phyloP scores from a whole-genome alignment of 257 asterid species.

The Ballota nigra region DNA sequence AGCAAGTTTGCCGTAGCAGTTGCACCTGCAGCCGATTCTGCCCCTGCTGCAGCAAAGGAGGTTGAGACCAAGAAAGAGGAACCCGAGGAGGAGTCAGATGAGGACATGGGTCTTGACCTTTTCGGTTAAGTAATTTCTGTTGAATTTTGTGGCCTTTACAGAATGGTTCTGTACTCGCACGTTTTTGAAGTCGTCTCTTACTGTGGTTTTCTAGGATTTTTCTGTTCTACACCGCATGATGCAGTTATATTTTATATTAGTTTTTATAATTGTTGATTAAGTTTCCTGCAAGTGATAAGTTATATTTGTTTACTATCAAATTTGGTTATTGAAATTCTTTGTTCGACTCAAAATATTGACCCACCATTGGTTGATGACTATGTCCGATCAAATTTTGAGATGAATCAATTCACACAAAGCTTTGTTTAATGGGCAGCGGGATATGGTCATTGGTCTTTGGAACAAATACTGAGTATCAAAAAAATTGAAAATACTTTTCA shows the following conservation, averaged over 20 bases:
- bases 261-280: background rate
- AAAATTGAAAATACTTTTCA: too few relatives aligned
- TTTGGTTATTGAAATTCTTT: too few relatives aligned
- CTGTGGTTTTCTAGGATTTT: background rate
- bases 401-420: too few relatives aligned
- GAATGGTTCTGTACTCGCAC: background rate
- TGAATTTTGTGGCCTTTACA: background rate
- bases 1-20: slow-evolving; percentile 72
- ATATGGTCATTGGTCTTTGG: too few relatives aligned
- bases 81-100: slow-evolving; percentile 66
- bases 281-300: background rate
- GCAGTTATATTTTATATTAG: background rate
- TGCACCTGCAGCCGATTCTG: slow-evolving; percentile 46
- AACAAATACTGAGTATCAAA: too few relatives aligned
- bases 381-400: too few relatives aligned
- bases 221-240: background rate
- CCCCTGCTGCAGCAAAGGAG: slow-evolving; percentile 54
- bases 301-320: too few relatives aligned
- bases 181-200: background rate
- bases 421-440: too few relatives aligned
- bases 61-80: slow-evolving; percentile 78
- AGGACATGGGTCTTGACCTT: slow-evolving; percentile 61
- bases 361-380: too few relatives aligned
- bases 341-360: too few relatives aligned
- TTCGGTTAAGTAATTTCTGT: slow-evolving; percentile 45